Evolutionary conservation across 768 basidiomycete species (phyloP).

Genomic region (Udeniomyces megalosporus): DNA sequence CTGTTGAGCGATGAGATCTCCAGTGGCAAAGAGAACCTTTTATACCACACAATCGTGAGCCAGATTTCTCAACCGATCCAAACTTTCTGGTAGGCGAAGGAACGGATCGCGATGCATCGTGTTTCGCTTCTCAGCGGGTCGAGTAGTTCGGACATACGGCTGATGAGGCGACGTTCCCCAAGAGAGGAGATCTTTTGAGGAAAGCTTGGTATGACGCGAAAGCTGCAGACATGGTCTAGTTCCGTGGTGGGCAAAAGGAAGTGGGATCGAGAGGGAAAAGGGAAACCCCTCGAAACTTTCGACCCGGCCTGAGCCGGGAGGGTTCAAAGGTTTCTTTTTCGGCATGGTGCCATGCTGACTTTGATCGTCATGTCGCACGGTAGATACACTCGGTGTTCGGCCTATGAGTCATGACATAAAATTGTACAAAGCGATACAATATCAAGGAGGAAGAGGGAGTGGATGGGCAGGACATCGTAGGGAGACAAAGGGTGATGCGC

Average conservation of each 20-base stretch:
- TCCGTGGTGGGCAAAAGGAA: background rate
- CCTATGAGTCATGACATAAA: no score
- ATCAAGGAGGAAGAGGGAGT: no score
- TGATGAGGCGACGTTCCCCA: slow-evolving; percentile 12
- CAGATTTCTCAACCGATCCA: no score
- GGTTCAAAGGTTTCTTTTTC: no score
- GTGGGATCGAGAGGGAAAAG: background rate
- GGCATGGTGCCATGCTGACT: no score
- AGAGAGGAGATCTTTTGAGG: slow-evolving; percentile 6
- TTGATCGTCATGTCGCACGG: no score
- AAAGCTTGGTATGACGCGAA: slow-evolving; percentile 15
- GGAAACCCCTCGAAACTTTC: background rate
- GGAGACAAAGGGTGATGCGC: no score
- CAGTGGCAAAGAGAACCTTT: slow-evolving; percentile 15
- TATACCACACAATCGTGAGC: no score
- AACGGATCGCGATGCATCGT: background rate
- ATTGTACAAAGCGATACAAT: no score
- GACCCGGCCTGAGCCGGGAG: background rate
- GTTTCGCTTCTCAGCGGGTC: background rate
- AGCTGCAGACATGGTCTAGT: slow-evolving; percentile 10
- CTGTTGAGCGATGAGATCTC: slow-evolving; percentile 15
- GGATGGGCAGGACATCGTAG: no score
- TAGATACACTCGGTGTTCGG: no score
- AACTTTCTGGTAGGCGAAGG: background rate
- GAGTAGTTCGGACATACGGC: slow-evolving; percentile 6